phyloP scores from a whole-genome alignment of 148 eudicot genomes.

The Heliamphora exappendiculata region DNA sequence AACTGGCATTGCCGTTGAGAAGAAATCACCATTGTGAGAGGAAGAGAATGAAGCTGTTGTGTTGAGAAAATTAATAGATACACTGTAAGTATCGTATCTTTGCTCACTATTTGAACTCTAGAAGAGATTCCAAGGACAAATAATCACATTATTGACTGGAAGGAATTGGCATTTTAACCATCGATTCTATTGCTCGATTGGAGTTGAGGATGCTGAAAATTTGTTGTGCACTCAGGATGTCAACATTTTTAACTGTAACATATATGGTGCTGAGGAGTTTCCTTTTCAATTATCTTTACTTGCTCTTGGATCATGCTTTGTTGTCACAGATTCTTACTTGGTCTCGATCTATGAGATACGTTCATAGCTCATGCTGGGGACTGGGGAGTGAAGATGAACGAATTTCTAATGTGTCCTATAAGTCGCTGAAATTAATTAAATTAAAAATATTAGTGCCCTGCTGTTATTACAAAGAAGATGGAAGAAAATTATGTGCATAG shows the following conservation, averaged over 20 bases:
- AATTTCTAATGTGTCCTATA: too few relatives aligned
- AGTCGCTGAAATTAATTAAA: too few relatives aligned
- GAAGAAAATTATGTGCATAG: neutral
- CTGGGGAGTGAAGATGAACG: too few relatives aligned
- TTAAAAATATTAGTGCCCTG: neutral
- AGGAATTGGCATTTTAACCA: neutral
- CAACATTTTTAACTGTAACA: too few relatives aligned
- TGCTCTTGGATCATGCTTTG: too few relatives aligned
- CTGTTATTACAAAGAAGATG: neutral
- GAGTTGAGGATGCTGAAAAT: too few relatives aligned
- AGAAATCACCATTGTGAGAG: neutral
- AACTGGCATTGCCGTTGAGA: neutral
- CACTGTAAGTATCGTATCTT: neutral
- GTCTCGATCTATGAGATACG: too few relatives aligned
- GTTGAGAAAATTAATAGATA: neutral
- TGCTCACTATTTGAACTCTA: neutral
- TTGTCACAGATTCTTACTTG: too few relatives aligned
- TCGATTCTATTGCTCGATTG: neutral
- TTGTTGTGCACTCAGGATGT: too few relatives aligned
- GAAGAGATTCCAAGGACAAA: neutral
- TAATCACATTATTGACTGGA: neutral
- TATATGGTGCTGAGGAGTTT: too few relatives aligned
- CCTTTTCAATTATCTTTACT: too few relatives aligned
- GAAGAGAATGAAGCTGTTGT: neutral
- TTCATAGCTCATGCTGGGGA: too few relatives aligned